phyloP scores from a whole-genome alignment of 208 protist species.

The Angomonas ambiguus region DNA sequence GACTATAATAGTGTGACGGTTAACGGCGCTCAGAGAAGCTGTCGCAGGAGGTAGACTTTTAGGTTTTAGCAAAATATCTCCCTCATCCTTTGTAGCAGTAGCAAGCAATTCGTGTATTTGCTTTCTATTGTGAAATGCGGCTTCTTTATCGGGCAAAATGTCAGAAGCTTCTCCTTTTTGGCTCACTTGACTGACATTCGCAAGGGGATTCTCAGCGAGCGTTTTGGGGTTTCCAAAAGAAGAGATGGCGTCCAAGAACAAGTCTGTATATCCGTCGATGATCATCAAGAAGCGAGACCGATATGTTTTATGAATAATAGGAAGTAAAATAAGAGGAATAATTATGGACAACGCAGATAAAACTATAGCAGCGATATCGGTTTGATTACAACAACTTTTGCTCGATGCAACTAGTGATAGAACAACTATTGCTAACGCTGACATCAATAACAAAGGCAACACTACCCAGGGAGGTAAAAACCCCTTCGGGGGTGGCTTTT shows the following conservation, averaged over 20 bases:
- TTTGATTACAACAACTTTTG: conserved; percentile 9
- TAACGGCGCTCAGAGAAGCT: conserved; percentile 36
- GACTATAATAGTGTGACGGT: conserved; percentile 37
- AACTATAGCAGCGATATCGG: conserved; percentile 16
- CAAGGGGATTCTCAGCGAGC: conserved; percentile 13
- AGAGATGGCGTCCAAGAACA: conserved; percentile 3
- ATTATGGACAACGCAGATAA: conserved; percentile 16
- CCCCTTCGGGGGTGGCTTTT: conserved; percentile 13
- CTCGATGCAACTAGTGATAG: conserved; percentile 15
- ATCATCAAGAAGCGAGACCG: not conserved
- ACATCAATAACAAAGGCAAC: conserved; percentile 12
- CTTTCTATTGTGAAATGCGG: conserved; percentile 24
- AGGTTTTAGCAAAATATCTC: conserved; percentile 26
- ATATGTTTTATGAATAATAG: conserved; percentile 15
- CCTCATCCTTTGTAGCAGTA: conserved; percentile 47
- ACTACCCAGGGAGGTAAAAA: conserved; percentile 15
- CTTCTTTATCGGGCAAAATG: conserved; percentile 22
- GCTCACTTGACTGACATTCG: not conserved
- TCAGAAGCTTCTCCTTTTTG: conserved; percentile 3
- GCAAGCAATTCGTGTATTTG: conserved; percentile 27
- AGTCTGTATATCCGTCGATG: not conserved
- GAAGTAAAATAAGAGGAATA: conserved; percentile 16
- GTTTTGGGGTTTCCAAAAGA: not conserved
- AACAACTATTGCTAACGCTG: conserved; percentile 11
- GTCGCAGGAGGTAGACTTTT: conserved; percentile 26